Percentiles rank a stretch among this genome's conserved stretches.
phyloP scores from a whole-genome alignment of 768 basidiomycete genomes.

The Termitomyces heimii region DNA sequence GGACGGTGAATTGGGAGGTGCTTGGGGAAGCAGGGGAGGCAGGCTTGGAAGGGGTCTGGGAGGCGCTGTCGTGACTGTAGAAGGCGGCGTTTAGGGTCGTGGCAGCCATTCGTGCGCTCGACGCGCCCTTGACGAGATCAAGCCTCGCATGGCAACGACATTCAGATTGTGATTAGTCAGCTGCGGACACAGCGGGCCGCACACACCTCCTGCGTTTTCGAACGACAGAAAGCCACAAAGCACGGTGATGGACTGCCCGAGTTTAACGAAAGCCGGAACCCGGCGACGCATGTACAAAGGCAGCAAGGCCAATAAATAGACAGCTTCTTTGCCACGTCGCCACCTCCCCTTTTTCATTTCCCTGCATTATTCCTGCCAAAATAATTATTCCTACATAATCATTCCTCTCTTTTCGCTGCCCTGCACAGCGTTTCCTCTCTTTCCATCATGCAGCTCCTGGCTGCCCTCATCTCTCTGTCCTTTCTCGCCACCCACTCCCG shows the following conservation, averaged over 20 bases:
- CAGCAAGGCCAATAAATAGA: neutral
- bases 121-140: no score
- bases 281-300: neutral
- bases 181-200: neutral
- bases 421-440: constrained; percentile 6
- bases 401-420: constrained; percentile 15
- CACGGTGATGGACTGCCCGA: neutral
- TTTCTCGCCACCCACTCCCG: constrained; percentile 29
- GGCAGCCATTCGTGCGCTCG: constrained; percentile 10
- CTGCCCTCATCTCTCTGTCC: constrained; percentile 35
- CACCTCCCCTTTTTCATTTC: neutral
- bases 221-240: neutral
- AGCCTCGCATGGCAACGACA: neutral
- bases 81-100: constrained; percentile 8
- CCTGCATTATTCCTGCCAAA: constrained; percentile 4
- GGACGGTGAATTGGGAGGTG: constrained; percentile 29
- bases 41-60: constrained; percentile 27
- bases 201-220: neutral
- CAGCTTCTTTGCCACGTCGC: constrained; percentile 4
- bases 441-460: constrained; percentile 38
- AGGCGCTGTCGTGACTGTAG: constrained; percentile 11
- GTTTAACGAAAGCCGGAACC: neutral
- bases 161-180: neutral
- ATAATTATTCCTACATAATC: neutral
- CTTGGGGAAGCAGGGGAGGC: constrained; percentile 38